A percentile compares a stretch with the other conserved stretches of the same genome.
Conservation (phyloP, 768 basidiomycete genomes). For the Kwoniella bestiolae region DNA sequence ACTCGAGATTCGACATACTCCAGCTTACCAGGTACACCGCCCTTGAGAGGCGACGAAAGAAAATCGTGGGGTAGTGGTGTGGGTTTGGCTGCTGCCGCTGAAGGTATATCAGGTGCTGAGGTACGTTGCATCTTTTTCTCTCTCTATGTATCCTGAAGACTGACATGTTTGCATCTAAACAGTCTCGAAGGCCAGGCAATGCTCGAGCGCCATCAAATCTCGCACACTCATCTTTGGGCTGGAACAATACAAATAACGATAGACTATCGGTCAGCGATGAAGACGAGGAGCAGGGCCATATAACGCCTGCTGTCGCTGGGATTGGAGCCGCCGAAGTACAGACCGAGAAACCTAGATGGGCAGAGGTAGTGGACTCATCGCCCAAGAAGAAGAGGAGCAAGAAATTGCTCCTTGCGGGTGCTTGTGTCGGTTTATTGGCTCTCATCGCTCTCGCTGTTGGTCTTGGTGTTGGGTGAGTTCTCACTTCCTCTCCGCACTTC, state of each 20-base stretch:
- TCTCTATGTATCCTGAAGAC: not conserved
- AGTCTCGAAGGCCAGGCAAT: slow-evolving; percentile 16
- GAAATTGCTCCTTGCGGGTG: slow-evolving; percentile 42
- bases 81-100: slow-evolving; percentile 41
- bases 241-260: slow-evolving; percentile 33
- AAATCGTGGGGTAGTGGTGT: slow-evolving; percentile 41
- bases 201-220: slow-evolving; percentile 31
- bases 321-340: slow-evolving; percentile 23
- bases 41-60: slow-evolving; percentile 31
- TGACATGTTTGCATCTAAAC: too few species aligned
- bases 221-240: slow-evolving; percentile 32
- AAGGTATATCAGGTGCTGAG: slow-evolving; percentile 32
- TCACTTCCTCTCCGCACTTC: not conserved
- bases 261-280: slow-evolving; percentile 31
- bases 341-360: slow-evolving; percentile 47
- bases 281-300: slow-evolving; percentile 49
- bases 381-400: slow-evolving; percentile 40
- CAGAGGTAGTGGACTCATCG: slow-evolving; percentile 7
- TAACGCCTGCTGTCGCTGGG: slow-evolving; percentile 35
- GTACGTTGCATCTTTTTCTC: slow-evolving; percentile 23
- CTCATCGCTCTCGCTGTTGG: slow-evolving; percentile 47
- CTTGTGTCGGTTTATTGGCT: slow-evolving; percentile 34
- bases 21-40: slow-evolving; percentile 38
- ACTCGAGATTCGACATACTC: slow-evolving; percentile 43
- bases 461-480: slow-evolving; percentile 48